A percentile compares a stretch with the other conserved stretches of the same genome.
phyloP scores from a whole-genome alignment of 352 stramenopile species.

The Globisporangium cystogenes region DNA sequence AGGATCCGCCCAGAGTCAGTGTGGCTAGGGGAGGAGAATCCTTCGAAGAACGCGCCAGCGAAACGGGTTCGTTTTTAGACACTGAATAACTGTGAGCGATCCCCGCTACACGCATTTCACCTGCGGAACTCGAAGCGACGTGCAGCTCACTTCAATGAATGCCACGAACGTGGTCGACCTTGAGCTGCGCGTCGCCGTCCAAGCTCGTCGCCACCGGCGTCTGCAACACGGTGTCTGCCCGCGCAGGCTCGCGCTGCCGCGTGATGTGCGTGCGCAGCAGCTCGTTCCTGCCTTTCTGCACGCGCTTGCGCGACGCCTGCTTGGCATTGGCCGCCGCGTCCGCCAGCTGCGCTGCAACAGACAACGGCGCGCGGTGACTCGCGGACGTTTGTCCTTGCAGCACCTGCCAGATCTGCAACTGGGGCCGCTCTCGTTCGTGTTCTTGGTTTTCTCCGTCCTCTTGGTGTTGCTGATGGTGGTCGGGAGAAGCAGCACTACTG shows the following conservation, averaged over 20 bases:
- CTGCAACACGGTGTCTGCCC: slow-evolving; percentile 17
- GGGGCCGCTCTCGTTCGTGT: too few species aligned
- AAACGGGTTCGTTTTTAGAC: not conserved
- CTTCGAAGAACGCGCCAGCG: too few species aligned
- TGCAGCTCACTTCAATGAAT: too few species aligned
- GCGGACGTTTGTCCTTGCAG: slow-evolving; percentile 21
- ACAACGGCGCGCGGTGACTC: slow-evolving; percentile 11
- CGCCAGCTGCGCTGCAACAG: slow-evolving; percentile 14
- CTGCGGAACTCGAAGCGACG: not conserved
- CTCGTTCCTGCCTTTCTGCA: slow-evolving; percentile 30
- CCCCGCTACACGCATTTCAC: not conserved
- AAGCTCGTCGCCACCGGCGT: slow-evolving; percentile 19
- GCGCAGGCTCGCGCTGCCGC: slow-evolving; percentile 20
- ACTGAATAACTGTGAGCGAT: not conserved
- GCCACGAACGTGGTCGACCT: slow-evolving; percentile 11
- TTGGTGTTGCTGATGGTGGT: slow-evolving; percentile 1
- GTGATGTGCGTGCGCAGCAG: slow-evolving; percentile 26
- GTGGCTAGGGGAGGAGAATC: too few species aligned
- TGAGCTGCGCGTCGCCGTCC: slow-evolving; percentile 15
- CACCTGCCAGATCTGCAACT: slow-evolving; percentile 29
- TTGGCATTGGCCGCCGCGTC: slow-evolving; percentile 3
- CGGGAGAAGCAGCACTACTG: not conserved
- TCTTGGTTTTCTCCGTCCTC: too few species aligned
- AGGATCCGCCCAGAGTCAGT: too few species aligned
- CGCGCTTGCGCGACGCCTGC: slow-evolving; percentile 14